Evolutionary conservation across 2,329 filamentous ascomycete species (phyloP), one percentile per base, ranked within the genome.

Genomic region (Exophiala oligosperma): DNA sequence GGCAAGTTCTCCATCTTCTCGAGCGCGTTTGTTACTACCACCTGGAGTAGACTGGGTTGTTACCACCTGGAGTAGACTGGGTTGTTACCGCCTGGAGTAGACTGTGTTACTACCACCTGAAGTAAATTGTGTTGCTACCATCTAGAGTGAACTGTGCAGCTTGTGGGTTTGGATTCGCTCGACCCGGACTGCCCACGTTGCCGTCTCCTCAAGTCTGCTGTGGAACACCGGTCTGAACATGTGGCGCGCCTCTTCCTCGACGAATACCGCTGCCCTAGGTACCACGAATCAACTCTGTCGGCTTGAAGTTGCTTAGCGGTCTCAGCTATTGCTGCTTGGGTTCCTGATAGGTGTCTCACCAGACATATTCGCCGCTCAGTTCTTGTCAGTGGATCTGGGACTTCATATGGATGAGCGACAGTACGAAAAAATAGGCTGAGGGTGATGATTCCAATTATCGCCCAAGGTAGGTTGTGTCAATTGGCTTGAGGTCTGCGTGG

Each of bases 111-210:
- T 17, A 17, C 17, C 17, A 17, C 17, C 17, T 17, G 17, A 17
- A 17, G 17, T 17, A 17, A 17, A 17, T 17, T 17, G 17, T 17
- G 17, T 17, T 17, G 23, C 81, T 80, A n/a, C 79, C 77, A 14
- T 79, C 77, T 28, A 81, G 82, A 64, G 84, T 81, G 57, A 86
- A 84, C 49, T 81, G 80, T 12, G 74, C 74, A 23, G 77, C 81
- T 9, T 74, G 72, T 1, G 78, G 76, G 67, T 80, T 84, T 37
- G 84, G 66, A 9, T 59, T 73, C n/a, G 71, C 70, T 23, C 78
- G 69, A 23, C 68, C 56, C 9, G 64, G 57, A 46, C 60, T 64
- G 11, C 61, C 57, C 17, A 57, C 50, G 65, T 28, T 53, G 35
- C 48, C 52, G 47, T 54, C 58, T 41, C 61, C 69, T 26, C 69